Conservation (phyloP, 2,329 filamentous ascomycete genomes). For the Paradendryphiella salina region DNA sequence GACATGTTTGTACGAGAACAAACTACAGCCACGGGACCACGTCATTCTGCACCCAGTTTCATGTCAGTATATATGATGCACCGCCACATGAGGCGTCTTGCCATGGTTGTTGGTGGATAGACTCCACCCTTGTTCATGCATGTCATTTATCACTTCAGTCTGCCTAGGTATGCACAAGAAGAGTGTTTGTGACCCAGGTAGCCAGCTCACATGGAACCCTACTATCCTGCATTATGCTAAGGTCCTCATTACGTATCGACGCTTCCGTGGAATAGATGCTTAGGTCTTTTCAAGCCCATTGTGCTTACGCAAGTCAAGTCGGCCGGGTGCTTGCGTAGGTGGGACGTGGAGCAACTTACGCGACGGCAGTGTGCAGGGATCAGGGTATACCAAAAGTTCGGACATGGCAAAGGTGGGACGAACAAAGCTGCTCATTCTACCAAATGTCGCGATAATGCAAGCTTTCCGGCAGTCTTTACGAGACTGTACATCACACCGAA, state of each 20-base stretch:
- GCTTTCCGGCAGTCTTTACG: constrained; percentile 21
- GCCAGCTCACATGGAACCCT: no score
- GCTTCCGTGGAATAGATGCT: no score
- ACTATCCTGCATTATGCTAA: no score
- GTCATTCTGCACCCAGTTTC: constrained; percentile 23
- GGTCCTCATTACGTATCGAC: no score
- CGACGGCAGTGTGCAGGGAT: constrained; percentile 14
- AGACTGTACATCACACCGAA: constrained; percentile 21
- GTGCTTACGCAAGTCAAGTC: neutral
- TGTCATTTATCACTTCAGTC: no score
- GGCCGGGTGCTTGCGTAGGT: neutral
- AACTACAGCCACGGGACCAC: constrained; percentile 28
- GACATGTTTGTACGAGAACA: constrained; percentile 1
- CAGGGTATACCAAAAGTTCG: constrained; percentile 15
- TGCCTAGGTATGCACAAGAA: no score
- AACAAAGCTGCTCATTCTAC: neutral
- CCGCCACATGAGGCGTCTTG: constrained; percentile 15
- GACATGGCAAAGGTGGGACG: constrained; percentile 10
- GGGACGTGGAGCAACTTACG: neutral
- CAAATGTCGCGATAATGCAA: constrained; percentile 8
- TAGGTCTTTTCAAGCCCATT: no score
- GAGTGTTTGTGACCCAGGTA: no score
- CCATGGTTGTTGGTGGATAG: neutral
- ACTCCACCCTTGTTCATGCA: no score
- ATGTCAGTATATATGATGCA: constrained; percentile 3